Percentiles rank a stretch among this genome's conserved stretches.
Conservation (phyloP, 1,284 basidiomycete genomes). For the Phaffia rhodozyma region DNA sequence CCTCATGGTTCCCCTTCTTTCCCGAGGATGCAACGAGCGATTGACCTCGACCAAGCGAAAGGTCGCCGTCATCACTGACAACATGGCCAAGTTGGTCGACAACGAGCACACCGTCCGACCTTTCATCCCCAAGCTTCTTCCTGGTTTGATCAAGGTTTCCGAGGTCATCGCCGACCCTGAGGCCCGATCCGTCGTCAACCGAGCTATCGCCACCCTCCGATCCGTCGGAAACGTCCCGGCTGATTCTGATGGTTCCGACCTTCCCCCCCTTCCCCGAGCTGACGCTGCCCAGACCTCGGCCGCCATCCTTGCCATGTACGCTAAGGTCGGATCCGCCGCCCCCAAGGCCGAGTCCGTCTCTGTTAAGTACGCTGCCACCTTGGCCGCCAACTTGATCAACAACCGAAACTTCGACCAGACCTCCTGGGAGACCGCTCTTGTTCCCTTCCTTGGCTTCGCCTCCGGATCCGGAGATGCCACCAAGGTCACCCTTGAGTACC, state of each 20-base stretch:
- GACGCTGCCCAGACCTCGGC: conserved; percentile 55
- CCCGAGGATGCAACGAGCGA: conserved; percentile 92
- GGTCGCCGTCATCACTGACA: conserved; percentile 93
- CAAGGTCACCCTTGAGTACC: conserved; percentile 67
- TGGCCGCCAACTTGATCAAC: conserved; percentile 77
- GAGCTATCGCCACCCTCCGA: conserved; percentile 83
- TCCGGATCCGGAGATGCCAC: conserved; percentile 53
- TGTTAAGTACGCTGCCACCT: conserved; percentile 58
- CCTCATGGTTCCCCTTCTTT: conserved; percentile 94
- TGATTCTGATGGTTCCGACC: conserved; percentile 70
- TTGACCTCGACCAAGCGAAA: conserved; percentile 91
- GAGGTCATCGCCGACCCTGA: conserved; percentile 87
- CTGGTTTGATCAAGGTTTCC: conserved; percentile 87
- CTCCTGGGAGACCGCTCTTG: conserved; percentile 68
- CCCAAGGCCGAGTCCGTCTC: conserved; percentile 50
- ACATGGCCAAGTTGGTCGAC: conserved; percentile 98
- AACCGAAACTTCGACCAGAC: conserved; percentile 81
- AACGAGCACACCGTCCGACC: conserved; percentile 88
- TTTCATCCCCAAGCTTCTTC: conserved; percentile 89
- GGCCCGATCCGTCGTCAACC: conserved; percentile 76
- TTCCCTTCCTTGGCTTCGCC: conserved; percentile 62
- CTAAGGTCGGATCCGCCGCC: conserved; percentile 53
- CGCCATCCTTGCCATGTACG: conserved; percentile 62
- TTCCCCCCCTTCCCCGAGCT: conserved; percentile 65
- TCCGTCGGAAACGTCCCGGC: conserved; percentile 79